Evolutionary conservation across 1,284 basidiomycete species (phyloP).

Genomic region (Ceratobasidium sp.): DNA sequence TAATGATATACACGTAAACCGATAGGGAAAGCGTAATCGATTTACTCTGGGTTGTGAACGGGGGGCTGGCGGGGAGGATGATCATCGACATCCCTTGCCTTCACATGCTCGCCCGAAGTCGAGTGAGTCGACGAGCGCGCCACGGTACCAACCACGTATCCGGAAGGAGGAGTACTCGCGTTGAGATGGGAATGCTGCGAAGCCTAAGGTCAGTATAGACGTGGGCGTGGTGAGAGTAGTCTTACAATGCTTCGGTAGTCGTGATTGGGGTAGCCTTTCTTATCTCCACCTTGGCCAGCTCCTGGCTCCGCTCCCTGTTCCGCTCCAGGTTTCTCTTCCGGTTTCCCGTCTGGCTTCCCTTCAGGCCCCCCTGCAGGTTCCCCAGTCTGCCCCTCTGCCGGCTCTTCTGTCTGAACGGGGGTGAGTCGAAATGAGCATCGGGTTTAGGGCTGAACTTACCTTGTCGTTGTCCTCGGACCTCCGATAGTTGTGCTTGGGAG

Average conservation of each 20-base stretch:
- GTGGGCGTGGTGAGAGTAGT: not conserved
- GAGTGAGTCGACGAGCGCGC: constrained; percentile 32
- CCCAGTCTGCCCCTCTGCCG: too few species aligned
- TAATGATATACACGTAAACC: too few species aligned
- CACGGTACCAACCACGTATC: too few species aligned
- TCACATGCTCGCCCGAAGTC: constrained; percentile 10
- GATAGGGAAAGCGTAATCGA: not conserved
- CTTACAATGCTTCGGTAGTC: not conserved
- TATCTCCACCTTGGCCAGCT: not conserved
- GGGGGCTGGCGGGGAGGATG: constrained; percentile 9
- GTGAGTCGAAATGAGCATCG: not conserved
- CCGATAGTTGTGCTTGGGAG: too few species aligned
- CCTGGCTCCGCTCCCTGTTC: too few species aligned
- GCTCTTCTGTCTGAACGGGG: not conserved
- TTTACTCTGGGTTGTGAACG: not conserved
- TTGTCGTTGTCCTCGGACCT: too few species aligned
- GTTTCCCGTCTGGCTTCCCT: too few species aligned
- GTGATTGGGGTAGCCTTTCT: not conserved
- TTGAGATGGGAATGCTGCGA: not conserved
- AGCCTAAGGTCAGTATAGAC: not conserved
- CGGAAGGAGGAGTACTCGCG: too few species aligned
- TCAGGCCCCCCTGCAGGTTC: too few species aligned
- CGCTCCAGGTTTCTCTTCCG: too few species aligned
- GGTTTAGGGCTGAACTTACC: too few species aligned
- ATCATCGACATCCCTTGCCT: not conserved